Conservation (phyloP, 1,284 basidiomycete genomes). For the Naganishia sp. region DNA sequence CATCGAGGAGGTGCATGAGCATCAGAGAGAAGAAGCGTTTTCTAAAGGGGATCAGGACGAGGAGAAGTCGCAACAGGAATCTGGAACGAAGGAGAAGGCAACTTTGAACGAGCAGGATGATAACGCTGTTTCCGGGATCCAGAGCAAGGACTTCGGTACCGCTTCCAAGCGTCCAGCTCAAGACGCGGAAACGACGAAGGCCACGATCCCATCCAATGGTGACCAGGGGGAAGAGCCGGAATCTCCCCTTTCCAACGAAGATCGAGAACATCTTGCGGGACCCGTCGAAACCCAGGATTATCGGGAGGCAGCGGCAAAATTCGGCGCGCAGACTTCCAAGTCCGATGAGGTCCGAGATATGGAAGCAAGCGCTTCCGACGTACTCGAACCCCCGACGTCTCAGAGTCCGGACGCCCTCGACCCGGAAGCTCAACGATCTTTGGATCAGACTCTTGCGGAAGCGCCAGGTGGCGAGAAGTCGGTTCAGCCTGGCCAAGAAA, state of each 20-base stretch:
- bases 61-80: not conserved
- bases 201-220: not conserved
- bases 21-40: not conserved
- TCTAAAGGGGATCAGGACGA: not conserved
- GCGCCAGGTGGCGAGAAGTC: not conserved
- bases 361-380: constrained; percentile 8
- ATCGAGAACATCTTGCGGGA: constrained; percentile 1
- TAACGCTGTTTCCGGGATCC: not conserved
- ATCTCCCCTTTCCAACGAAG: constrained; percentile 12
- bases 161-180: not conserved
- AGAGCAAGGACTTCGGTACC: not conserved
- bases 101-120: not conserved
- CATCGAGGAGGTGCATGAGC: not conserved
- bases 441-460: not conserved
- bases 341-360: not conserved
- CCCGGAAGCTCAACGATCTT: not conserved
- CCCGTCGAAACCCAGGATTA: not conserved
- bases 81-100: not conserved
- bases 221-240: constrained; percentile 15
- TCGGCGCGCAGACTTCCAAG: not conserved
- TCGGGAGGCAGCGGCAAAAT: not conserved
- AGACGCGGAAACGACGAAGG: not conserved
- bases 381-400: constrained; percentile 11
- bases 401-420: not conserved
- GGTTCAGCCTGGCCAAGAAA: not conserved